Percentiles rank a stretch among this genome's conserved stretches.
Conservation (phyloP, 306 rosid species). For the Ammopiptanthus mongolicus region DNA sequence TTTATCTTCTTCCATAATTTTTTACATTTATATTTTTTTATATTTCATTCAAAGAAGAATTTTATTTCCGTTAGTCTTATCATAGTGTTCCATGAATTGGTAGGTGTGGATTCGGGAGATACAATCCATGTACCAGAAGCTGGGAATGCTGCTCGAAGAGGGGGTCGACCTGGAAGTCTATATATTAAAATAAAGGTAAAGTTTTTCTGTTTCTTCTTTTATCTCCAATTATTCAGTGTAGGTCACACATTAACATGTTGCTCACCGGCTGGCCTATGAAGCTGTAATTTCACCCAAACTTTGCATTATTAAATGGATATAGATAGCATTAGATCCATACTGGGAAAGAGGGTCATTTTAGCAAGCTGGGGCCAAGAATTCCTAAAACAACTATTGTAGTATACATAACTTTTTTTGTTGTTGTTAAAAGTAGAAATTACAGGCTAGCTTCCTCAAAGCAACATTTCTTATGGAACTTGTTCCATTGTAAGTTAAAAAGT, state of each 20-base stretch:
- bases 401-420: neutral
- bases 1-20: neutral
- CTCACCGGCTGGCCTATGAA: slow-evolving; percentile 12
- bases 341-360: neutral
- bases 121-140: slow-evolving; percentile 91
- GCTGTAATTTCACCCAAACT: neutral
- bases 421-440: neutral
- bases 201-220: neutral
- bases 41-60: neutral
- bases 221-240: neutral
- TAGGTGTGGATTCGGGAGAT: slow-evolving; percentile 93
- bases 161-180: slow-evolving; percentile 71
- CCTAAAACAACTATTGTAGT: neutral
- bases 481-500: neutral
- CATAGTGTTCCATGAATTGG: slow-evolving; percentile 20
- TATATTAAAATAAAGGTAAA: slow-evolving; percentile 73
- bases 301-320: neutral
- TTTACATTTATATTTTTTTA: neutral
- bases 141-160: slow-evolving; percentile 71
- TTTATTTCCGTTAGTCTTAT: neutral
- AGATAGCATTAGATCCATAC: slow-evolving; percentile 4
- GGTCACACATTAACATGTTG: neutral
- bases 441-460: neutral
- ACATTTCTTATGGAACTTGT: neutral
- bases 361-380: neutral